A percentile compares a stretch with the other conserved stretches of the same genome.
phyloP scores from a whole-genome alignment of 306 rosid genomes.

The Geum urbanum region DNA sequence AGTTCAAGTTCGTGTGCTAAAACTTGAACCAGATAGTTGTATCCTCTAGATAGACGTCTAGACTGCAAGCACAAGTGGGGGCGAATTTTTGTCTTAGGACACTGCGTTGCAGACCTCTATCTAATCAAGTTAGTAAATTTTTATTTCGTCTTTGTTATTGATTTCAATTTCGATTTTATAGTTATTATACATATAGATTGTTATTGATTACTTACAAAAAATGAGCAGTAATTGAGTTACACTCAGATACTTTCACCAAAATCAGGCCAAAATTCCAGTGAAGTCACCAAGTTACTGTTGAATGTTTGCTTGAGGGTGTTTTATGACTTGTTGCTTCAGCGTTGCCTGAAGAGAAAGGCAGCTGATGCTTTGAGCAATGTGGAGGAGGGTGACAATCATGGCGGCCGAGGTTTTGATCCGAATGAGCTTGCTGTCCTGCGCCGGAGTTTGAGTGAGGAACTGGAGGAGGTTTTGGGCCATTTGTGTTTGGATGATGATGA shows the following conservation, averaged over 20 bases:
- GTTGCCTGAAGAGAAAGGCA: neutral
- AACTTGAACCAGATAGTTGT: too few relatives aligned
- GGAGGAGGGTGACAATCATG: neutral
- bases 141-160: too few relatives aligned
- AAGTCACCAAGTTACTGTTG: slow-evolving; percentile 18
- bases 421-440: neutral
- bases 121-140: too few relatives aligned
- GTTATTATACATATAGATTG: too few relatives aligned
- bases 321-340: slow-evolving; percentile 36
- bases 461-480: slow-evolving; percentile 22
- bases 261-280: slow-evolving; percentile 25
- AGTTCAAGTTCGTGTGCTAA: too few relatives aligned
- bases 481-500: slow-evolving; percentile 5
- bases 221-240: slow-evolving; percentile 18
- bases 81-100: too few relatives aligned
- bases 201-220: too few relatives aligned
- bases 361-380: neutral
- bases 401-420: neutral
- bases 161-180: too few relatives aligned
- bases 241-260: slow-evolving; percentile 34
- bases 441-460: slow-evolving; percentile 10
- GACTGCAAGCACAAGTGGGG: too few relatives aligned
- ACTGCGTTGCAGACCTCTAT: too few relatives aligned
- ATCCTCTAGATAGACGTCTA: too few relatives aligned
- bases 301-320: slow-evolving; percentile 49